Evolutionary conservation across 495 filamentous ascomycete species (phyloP).

Genomic region (Penicillium cinerascens): DNA sequence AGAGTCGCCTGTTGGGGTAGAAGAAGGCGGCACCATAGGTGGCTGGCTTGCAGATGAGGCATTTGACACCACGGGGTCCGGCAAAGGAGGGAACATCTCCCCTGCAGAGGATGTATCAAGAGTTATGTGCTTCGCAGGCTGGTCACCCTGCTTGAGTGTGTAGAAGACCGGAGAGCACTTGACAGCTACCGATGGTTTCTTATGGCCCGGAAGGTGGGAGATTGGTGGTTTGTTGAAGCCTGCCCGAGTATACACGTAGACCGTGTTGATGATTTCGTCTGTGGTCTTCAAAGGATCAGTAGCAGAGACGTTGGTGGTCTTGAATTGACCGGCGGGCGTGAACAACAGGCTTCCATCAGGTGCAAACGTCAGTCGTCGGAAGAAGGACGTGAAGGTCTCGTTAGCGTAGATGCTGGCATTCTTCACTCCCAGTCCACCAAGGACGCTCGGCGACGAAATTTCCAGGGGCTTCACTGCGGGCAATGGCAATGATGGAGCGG

Average conservation of each 20-base stretch:
- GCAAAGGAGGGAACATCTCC: constrained; percentile 75
- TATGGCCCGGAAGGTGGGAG: constrained; percentile 95
- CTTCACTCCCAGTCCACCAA: constrained; percentile 61
- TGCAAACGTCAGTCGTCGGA: constrained; percentile 88
- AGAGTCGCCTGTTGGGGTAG: constrained; percentile 38
- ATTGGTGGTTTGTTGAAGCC: constrained; percentile 97
- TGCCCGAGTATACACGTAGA: constrained; percentile 95
- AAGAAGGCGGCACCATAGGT: constrained; percentile 79
- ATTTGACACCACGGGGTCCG: constrained; percentile 69
- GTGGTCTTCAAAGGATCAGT: constrained; percentile 65
- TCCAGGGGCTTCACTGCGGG: constrained; percentile 97
- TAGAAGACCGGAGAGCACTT: constrained; percentile 91
- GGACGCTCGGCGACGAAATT: constrained; percentile 67
- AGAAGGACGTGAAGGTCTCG: constrained; percentile 96
- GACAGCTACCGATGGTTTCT: constrained; percentile 96
- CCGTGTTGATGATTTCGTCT: constrained; percentile 92
- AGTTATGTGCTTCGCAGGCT: constrained; percentile 80
- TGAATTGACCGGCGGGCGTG: constrained; percentile 94
- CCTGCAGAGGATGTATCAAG: constrained; percentile 89
- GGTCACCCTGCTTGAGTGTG: constrained; percentile 64
- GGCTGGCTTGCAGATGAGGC: constrained; percentile 48
- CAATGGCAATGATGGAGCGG: constrained; percentile 90
- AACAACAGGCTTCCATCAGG: constrained; percentile 94
- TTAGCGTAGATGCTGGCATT: constrained; percentile 95
- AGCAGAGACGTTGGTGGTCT: constrained; percentile 66